Conservation (phyloP, 768 basidiomycete genomes). For the Clavaria fumosa region DNA sequence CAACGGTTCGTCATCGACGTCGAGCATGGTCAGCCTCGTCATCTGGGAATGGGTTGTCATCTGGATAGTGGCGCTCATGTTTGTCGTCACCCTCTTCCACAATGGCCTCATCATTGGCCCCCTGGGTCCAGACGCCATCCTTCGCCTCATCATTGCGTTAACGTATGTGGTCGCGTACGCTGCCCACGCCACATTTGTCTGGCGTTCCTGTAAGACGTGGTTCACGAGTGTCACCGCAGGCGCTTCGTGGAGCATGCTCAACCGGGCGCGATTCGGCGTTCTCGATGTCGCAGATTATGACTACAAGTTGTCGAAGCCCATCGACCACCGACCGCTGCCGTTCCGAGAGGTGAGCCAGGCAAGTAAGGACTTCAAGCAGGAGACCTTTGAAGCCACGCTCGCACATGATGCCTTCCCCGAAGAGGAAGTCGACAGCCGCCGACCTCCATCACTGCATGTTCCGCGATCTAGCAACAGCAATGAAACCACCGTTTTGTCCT, state of each 20-base stretch:
- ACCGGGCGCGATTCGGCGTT: neutral
- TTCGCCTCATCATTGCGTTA: neutral
- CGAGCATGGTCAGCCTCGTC: neutral
- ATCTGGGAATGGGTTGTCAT: too few species aligned
- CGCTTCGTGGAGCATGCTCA: neutral
- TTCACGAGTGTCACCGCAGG: constrained; percentile 1
- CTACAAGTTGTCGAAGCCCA: neutral
- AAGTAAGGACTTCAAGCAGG: neutral
- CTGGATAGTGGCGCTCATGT: too few species aligned
- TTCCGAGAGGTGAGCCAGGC: too few species aligned
- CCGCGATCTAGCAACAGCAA: too few species aligned
- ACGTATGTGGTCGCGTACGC: neutral
- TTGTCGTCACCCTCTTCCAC: constrained; percentile 1
- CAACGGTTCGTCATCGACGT: neutral
- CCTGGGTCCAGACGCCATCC: neutral
- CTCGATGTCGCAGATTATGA: neutral
- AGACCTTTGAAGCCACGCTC: neutral
- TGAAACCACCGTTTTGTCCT: too few species aligned
- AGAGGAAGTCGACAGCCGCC: too few species aligned
- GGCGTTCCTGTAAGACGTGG: constrained; percentile 1
- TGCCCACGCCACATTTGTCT: neutral
- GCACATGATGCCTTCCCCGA: neutral
- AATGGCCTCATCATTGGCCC: neutral
- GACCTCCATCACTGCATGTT: too few species aligned
- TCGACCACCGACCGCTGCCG: neutral